phyloP scores from a whole-genome alignment of 371 early-diverging fungal genomes.

The Zychaea mexicana region DNA sequence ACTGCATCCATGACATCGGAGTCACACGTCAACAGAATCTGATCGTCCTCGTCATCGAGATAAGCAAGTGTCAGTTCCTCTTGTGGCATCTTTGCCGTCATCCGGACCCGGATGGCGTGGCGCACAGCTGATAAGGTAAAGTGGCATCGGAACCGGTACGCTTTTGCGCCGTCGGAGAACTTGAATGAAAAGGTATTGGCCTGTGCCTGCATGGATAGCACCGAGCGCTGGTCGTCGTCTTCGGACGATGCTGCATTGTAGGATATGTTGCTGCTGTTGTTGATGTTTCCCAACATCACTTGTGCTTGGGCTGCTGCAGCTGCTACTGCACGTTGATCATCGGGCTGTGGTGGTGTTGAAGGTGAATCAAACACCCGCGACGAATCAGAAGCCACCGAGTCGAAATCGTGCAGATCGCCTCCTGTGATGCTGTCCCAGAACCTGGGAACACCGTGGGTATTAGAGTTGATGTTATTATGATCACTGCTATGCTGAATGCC shows the following conservation, averaged over 20 bases:
- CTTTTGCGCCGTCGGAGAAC: slow-evolving; percentile 35
- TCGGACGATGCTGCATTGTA: slow-evolving; percentile 25
- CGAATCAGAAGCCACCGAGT: slow-evolving; percentile 51
- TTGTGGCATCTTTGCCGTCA: slow-evolving; percentile 6
- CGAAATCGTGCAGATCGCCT: slow-evolving; percentile 35
- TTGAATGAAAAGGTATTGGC: slow-evolving; percentile 40
- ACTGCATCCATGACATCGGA: slow-evolving; percentile 86
- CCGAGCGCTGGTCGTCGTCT: slow-evolving; percentile 22
- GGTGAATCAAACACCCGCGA: slow-evolving; percentile 32
- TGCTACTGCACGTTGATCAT: neutral
- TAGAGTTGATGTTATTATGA: neutral
- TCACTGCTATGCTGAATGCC: too few relatives aligned
- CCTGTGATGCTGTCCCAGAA: slow-evolving; percentile 15
- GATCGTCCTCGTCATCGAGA: slow-evolving; percentile 89
- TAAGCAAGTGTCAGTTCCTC: slow-evolving; percentile 69
- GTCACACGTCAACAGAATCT: slow-evolving; percentile 78
- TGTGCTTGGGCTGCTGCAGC: too few relatives aligned
- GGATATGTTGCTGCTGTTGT: neutral
- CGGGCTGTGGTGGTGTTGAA: slow-evolving; percentile 25
- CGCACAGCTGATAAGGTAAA: slow-evolving; percentile 24
- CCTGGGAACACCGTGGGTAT: slow-evolving; percentile 20
- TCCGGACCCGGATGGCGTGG: neutral
- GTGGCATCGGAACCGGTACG: slow-evolving; percentile 37
- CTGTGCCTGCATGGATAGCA: slow-evolving; percentile 8
- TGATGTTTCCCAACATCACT: too few relatives aligned